phyloP scores from a whole-genome alignment of 345 rosid genomes.

The Mercurialis annua region DNA sequence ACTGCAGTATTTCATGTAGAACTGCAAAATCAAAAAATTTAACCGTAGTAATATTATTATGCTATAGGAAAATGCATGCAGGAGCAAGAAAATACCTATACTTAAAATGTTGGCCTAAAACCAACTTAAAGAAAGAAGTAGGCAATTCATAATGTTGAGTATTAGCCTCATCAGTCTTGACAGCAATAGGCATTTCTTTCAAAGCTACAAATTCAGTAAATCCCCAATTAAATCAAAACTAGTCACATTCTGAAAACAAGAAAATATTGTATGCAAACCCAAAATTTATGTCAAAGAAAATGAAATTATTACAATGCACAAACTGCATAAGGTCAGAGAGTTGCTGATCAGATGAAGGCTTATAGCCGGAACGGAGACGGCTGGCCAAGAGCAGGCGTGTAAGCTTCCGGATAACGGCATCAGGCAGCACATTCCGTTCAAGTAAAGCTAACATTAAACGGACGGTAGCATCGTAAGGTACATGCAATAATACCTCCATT shows the following conservation, averaged over 20 bases:
- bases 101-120: slow-evolving; percentile 68
- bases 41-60: background rate
- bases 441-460: slow-evolving; percentile 46
- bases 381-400: slow-evolving; percentile 62
- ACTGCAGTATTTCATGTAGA: slow-evolving; percentile 28
- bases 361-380: slow-evolving; percentile 72
- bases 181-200: slow-evolving; percentile 75
- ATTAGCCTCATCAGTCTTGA: slow-evolving; percentile 63
- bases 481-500: slow-evolving; percentile 57
- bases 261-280: no score
- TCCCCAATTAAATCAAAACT: background rate
- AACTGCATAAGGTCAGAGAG: slow-evolving; percentile 64
- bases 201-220: slow-evolving; percentile 52
- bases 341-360: slow-evolving; percentile 53
- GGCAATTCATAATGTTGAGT: slow-evolving; percentile 82
- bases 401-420: slow-evolving; percentile 51
- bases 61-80: background rate
- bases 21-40: background rate
- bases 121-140: slow-evolving; percentile 78
- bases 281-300: no score
- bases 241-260: background rate
- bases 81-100: slow-evolving; percentile 43
- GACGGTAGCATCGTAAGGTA: slow-evolving; percentile 57
- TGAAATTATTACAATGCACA: slow-evolving; percentile 34
- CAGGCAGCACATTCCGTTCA: slow-evolving; percentile 75